These are phyloP conservation scores for Amanita jacksonii DNA, from an alignment of 768 basidiomycete genomes.

Conservation along the genomic window DNA sequence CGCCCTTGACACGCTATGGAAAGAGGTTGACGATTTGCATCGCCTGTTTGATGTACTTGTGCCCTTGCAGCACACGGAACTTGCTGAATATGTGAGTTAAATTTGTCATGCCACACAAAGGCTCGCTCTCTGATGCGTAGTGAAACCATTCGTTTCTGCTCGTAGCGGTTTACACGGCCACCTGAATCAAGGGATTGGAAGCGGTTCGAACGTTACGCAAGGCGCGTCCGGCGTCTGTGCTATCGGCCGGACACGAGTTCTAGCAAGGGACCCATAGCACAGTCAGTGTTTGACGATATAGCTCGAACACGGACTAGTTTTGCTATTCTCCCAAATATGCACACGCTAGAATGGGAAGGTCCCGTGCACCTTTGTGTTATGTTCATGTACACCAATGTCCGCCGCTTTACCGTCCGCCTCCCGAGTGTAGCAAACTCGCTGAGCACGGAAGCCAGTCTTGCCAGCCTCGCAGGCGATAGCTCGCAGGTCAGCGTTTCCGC, in stretches of 20 bases:
- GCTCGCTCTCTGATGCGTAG: no score
- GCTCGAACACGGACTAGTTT: conserved; percentile 44
- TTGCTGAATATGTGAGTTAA: conserved; percentile 22
- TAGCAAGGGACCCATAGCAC: conserved; percentile 13
- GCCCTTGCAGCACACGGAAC: conserved; percentile 23
- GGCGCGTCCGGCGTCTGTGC: conserved; percentile 29
- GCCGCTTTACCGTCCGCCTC: conserved; percentile 5
- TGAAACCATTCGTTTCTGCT: neutral
- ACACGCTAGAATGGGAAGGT: conserved; percentile 39
- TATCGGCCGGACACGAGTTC: conserved; percentile 9
- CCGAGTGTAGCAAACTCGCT: conserved; percentile 14
- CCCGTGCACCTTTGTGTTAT: conserved; percentile 27
- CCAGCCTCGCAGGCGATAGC: conserved; percentile 14
- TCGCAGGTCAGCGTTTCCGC: conserved; percentile 13
- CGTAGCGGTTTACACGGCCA: conserved; percentile 30
- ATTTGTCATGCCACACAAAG: no score
- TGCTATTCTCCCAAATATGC: conserved; percentile 46
- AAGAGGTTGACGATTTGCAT: conserved; percentile 35
- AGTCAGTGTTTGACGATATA: conserved; percentile 41
- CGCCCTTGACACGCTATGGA: conserved; percentile 52
- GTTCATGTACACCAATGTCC: conserved; percentile 48
- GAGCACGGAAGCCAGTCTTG: conserved; percentile 21
- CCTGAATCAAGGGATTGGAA: conserved; percentile 44
- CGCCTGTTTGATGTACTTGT: conserved; percentile 40
- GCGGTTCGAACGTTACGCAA: conserved; percentile 44